phyloP scores from a whole-genome alignment of 2,329 filamentous ascomycete species.

The Pseudogymnoascus verrucosus region DNA sequence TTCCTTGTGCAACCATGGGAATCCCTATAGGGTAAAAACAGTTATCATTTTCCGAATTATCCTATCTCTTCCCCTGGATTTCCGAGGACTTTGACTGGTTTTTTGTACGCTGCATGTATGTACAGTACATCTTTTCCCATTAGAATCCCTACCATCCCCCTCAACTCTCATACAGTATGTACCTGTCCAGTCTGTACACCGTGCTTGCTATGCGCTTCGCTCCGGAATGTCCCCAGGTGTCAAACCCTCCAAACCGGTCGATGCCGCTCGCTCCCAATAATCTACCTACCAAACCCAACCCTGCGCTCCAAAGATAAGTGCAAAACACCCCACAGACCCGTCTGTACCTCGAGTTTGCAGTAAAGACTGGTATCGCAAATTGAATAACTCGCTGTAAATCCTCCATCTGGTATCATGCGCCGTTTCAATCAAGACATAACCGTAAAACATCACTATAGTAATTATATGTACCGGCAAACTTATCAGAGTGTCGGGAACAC shows the following conservation, averaged over 20 bases:
- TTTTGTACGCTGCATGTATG: neutral
- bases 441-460: neutral
- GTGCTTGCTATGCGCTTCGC: neutral
- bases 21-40: neutral
- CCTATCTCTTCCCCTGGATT: neutral
- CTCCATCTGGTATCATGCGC: neutral
- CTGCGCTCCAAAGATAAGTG: neutral
- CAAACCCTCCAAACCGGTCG: neutral
- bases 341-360: neutral
- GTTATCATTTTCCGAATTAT: neutral
- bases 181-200: neutral
- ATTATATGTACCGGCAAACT: neutral
- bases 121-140: neutral
- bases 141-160: neutral
- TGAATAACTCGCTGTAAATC: neutral
- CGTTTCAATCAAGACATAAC: slow-evolving; percentile 5
- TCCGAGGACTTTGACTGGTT: neutral
- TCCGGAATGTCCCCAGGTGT: neutral
- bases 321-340: neutral
- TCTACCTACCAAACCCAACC: neutral
- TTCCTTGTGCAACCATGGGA: neutral
- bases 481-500: slow-evolving; percentile 24
- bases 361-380: slow-evolving; percentile 3
- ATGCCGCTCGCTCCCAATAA: neutral
- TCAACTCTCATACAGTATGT: neutral